Evolutionary conservation across 805 yeast species (phyloP), one percentile per base, ranked within the genome.

Genomic region (Wickerhamiella brachini): DNA sequence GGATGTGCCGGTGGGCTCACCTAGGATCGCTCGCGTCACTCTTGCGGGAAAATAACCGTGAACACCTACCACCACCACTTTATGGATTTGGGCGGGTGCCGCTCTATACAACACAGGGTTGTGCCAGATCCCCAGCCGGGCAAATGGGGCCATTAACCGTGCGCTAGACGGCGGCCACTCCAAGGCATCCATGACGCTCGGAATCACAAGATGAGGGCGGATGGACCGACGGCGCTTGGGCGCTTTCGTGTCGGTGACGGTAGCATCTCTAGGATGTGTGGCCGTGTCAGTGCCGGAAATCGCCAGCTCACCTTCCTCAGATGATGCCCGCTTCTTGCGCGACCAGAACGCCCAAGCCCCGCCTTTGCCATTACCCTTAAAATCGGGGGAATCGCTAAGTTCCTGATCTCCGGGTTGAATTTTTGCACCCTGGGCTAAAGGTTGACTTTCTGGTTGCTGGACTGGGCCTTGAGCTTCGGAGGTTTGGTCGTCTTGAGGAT

Each of bases 1-100:
- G 0, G 97, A 90, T 0, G 98, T 90, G 0, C 98, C 98, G 20
- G 94, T 93, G 3, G 98, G 98, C 55, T 89, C 88, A 1, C 98
- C 98, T 49, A 90, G 80, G 15, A 90, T 61, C 0, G 95, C 88
- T 49, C 98, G 69, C 9, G 93, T 71, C 74, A 87, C 80, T 55
- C 76, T 78, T 1, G 87, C 84, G 0, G 98, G 98, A 69, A 93
- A 90, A 62, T 89, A 90, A 0, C 98, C 98, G 68, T 90, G 98
- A 1, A 90, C 89, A 0, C 98, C 98, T 53, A 90, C 79, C 37
- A 93, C 83, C 29, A 90, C 74, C 0, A 85, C 85, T 55, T 80
- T 78, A 52, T 77, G 76, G 38, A 78, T 53, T 6, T 47, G 50
- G 1, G 52, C 45, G 1, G 65, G 63, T 17, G 53, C 15, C 1